phyloP scores from a whole-genome alignment of 306 rosid species.

The Vachellia pachyceras region DNA sequence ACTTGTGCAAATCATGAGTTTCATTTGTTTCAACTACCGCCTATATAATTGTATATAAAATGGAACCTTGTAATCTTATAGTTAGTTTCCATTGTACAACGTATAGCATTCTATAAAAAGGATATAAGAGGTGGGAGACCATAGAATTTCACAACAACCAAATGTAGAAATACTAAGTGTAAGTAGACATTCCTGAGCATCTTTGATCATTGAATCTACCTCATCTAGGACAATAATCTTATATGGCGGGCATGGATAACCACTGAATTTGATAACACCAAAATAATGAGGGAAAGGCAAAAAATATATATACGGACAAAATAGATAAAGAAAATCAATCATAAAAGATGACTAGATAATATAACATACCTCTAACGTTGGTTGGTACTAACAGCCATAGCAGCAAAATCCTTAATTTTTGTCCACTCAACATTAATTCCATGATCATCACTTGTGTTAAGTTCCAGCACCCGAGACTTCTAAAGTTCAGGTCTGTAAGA shows the following conservation, averaged over 20 bases:
- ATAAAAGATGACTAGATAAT: conserved; percentile 3
- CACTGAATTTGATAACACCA: too few relatives aligned
- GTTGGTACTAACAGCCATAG: conserved; percentile 70
- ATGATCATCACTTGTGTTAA: conserved; percentile 97
- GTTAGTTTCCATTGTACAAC: conserved; percentile 95
- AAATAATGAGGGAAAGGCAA: too few relatives aligned
- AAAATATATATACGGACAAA: conserved; percentile 2
- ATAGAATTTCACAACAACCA: too few relatives aligned
- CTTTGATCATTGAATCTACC: too few relatives aligned
- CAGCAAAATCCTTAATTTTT: conserved; percentile 89
- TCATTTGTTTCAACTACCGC: too few relatives aligned
- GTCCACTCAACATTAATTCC: conserved; percentile 94
- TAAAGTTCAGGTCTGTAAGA: conserved; percentile 79
- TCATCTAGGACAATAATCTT: too few relatives aligned
- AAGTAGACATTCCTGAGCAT: too few relatives aligned
- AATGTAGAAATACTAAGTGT: too few relatives aligned
- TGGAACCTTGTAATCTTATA: conserved; percentile 92
- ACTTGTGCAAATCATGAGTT: too few relatives aligned
- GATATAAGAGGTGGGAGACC: too few relatives aligned
- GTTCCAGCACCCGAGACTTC: conserved; percentile 85
- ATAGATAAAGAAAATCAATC: neutral
- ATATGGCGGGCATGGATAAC: too few relatives aligned
- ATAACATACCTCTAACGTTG: conserved; percentile 56
- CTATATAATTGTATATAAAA: conserved; percentile 92
- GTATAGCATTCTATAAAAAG: conserved; percentile 86